phyloP scores from a whole-genome alignment of 306 rosid genomes.

The Carpinus viminea region DNA sequence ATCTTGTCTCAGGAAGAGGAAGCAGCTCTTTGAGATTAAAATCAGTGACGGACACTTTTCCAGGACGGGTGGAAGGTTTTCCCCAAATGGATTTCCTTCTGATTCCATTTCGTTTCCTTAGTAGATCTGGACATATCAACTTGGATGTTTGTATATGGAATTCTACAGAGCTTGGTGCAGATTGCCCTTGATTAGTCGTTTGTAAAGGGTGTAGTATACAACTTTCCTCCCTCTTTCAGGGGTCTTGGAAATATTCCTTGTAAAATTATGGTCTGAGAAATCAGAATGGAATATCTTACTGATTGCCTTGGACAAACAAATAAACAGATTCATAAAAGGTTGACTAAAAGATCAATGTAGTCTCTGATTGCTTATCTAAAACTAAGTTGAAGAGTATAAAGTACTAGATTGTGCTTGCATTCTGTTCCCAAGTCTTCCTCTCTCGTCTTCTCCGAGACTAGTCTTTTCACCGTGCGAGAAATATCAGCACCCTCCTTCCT shows the following conservation, averaged over 20 bases:
- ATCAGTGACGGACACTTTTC: slow-evolving; percentile 30
- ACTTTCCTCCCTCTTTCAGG: background rate
- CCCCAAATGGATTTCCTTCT: slow-evolving; percentile 37
- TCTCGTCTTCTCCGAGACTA: background rate
- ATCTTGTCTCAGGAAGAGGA: slow-evolving; percentile 27
- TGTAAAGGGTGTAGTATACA: background rate
- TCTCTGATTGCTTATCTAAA: background rate
- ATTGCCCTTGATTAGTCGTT: slow-evolving; percentile 26
- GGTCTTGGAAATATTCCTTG: background rate
- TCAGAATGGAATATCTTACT: background rate
- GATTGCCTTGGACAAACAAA: background rate
- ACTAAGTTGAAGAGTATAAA: background rate
- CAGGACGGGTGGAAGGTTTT: slow-evolving; percentile 31
- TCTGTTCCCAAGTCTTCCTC: background rate
- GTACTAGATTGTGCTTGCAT: too few species aligned
- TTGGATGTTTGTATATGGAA: slow-evolving; percentile 39
- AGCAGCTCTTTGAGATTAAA: slow-evolving; percentile 33
- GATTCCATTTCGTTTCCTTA: slow-evolving; percentile 38
- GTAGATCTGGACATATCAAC: slow-evolving; percentile 36
- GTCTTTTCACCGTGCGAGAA: too few species aligned
- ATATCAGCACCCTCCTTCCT: too few species aligned
- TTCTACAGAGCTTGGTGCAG: slow-evolving; percentile 17
- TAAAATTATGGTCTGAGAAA: background rate
- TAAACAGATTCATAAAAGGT: background rate
- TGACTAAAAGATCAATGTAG: background rate